A percentile compares a stretch with the other conserved stretches of the same genome.
These are phyloP conservation scores for Lachnellula subtilissima DNA, from an alignment of 2,329 filamentous ascomycete species.

Conservation along the genomic window DNA sequence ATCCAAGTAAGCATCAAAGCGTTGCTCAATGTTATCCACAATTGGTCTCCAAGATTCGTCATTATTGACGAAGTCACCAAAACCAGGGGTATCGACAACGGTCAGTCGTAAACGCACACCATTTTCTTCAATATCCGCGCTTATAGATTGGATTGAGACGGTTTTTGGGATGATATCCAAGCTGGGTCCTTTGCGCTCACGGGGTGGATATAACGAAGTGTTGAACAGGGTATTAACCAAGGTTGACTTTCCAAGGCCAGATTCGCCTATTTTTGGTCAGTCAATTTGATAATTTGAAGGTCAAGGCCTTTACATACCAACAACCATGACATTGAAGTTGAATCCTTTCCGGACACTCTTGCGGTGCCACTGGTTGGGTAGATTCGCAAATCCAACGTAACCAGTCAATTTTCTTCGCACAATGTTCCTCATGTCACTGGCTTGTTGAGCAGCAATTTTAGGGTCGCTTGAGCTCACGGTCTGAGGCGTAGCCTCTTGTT, in stretches of 20 bases:
- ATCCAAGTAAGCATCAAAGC: constrained; percentile 96
- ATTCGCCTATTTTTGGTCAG: constrained; percentile 68
- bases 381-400: constrained; percentile 97
- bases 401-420: constrained; percentile 97
- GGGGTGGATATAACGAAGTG: constrained; percentile 96
- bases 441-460: constrained; percentile 34
- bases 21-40: constrained; percentile 98
- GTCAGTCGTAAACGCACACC: constrained; percentile 93
- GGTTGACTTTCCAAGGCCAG: constrained; percentile 96
- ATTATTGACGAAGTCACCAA: constrained; percentile 99
- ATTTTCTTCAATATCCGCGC: constrained; percentile 96
- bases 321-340: constrained; percentile 99
- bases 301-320: constrained; percentile 64
- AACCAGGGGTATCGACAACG: constrained; percentile 95
- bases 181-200: constrained; percentile 96
- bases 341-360: constrained; percentile 99
- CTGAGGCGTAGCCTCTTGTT: constrained; percentile 28
- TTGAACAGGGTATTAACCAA: constrained; percentile 99
- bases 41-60: constrained; percentile 99
- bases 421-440: constrained; percentile 61
- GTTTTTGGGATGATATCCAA: constrained; percentile 99
- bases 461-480: constrained; percentile 33
- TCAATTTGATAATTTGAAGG: background rate
- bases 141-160: constrained; percentile 90
- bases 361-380: constrained; percentile 99